Base-by-base conservation (phyloP, 2,329 filamentous ascomycete genomes). In the Emergomyces pasteurianus region DNA sequence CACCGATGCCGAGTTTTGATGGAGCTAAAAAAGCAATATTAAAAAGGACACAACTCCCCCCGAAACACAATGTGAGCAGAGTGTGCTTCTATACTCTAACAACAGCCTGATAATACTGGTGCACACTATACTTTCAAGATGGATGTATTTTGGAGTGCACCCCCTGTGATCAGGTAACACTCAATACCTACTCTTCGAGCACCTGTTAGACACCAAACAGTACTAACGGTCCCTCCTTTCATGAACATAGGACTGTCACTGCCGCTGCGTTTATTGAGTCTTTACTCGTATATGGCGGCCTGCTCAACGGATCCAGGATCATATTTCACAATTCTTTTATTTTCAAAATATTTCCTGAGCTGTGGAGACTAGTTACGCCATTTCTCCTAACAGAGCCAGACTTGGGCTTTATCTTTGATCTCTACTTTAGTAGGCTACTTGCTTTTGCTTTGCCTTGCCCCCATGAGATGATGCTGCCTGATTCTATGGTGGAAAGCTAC, bases 331-430 rank as follows among this genome's bases (percentile, higher is more conserved):
- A 77, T 18, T 57, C 58, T 26, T 70, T 72, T 61, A 74, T 89
- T 61, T 81, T 86, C 69, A 80, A 79, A 61, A 74, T 83, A 55
- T 77, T 83, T 21, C 84, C 84, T 31, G 75, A 87, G 67, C 63
- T 85, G 65, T 87, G 84, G 83, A 79, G 84, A 55, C 65, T 84
- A 14, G 71, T 80, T 60, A 82, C 83, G 2, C 73, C 81, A 12
- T 86, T 86, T 71, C 72, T 85, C 62, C 75, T 86, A 64, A 86
- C 83, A 9, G 79, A 81, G 57, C 74, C 76, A 12, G 74, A 77
- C 46, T 70, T 86, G 63, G 74, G 76, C 55, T 83, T 91, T 66
- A 70, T 91, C 60, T 78, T 90, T 70, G 88, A 92, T 72, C 85
- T 89, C 50, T 90, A 89, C 76, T 87, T 89, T 69, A 72, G 82